These are phyloP conservation scores for Xylariales sp. DNA, from an alignment of 2,329 filamentous ascomycete genomes.

Conservation along the genomic window DNA sequence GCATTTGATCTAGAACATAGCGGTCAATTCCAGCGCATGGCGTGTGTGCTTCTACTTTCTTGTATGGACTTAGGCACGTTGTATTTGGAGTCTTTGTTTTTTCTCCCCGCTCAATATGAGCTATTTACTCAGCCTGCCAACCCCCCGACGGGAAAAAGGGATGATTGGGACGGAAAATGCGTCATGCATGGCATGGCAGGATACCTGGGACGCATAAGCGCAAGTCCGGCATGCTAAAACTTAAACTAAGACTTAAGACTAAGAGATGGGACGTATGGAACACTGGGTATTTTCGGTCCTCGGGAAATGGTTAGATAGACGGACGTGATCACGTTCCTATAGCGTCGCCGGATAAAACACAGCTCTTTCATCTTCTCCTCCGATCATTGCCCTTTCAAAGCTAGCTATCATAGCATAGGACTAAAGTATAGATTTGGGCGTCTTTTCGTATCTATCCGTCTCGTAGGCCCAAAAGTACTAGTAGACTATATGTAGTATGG, in stretches of 20 bases:
- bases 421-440: neutral
- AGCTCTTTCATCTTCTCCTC: neutral
- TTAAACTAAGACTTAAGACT: neutral
- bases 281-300: neutral
- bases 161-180: neutral
- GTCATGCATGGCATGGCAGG: slow-evolving; percentile 1
- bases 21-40: neutral
- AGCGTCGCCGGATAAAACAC: neutral
- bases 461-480: slow-evolving; percentile 23
- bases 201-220: slow-evolving; percentile 7
- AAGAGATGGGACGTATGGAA: slow-evolving; percentile 15
- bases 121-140: neutral
- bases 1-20: neutral
- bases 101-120: neutral
- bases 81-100: neutral
- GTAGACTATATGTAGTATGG: slow-evolving; percentile 18
- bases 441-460: neutral
- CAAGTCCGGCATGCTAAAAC: slow-evolving; percentile 13
- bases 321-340: neutral
- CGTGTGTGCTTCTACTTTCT: slow-evolving; percentile 1
- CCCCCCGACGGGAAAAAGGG: neutral
- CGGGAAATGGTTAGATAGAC: slow-evolving; percentile 6
- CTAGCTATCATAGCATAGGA: neutral
- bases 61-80: neutral
- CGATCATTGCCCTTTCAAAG: too few relatives aligned